A percentile compares a stretch with the other conserved stretches of the same genome.
Conservation (phyloP, 2,329 filamentous ascomycete genomes). For the Fragosphaeria purpurea region DNA sequence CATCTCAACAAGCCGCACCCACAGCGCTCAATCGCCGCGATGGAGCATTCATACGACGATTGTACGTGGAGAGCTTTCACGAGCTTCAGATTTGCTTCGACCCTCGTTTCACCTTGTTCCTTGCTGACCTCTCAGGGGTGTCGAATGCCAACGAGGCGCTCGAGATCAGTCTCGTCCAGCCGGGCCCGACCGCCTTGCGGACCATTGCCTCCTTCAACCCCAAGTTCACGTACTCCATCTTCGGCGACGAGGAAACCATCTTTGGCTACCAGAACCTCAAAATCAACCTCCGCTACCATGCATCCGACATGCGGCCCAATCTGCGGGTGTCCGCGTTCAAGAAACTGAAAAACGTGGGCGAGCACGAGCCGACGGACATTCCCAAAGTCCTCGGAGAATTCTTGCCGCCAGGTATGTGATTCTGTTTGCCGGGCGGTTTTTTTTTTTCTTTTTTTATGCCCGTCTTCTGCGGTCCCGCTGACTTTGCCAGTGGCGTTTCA, state of each 20-base stretch:
- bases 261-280: conserved; percentile 79
- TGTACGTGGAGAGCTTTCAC: conserved; percentile 5
- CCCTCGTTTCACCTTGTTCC: background rate
- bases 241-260: conserved; percentile 85
- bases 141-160: conserved; percentile 52
- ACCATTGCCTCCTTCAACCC: conserved; percentile 66
- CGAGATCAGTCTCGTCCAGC: conserved; percentile 47
- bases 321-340: conserved; percentile 61
- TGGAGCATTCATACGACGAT: conserved; percentile 12
- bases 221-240: conserved; percentile 81
- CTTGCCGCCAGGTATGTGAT: conserved; percentile 52
- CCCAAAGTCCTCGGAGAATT: conserved; percentile 52
- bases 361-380: conserved; percentile 61
- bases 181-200: conserved; percentile 39
- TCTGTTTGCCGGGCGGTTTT: conserved; percentile 10
- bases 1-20: too few relatives aligned
- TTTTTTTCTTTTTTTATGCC: too few relatives aligned
- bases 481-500: conserved; percentile 52
- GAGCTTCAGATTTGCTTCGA: too few relatives aligned
- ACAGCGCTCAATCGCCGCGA: background rate
- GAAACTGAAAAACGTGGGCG: conserved; percentile 59
- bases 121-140: conserved; percentile 35
- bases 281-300: conserved; percentile 59
- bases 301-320: conserved; percentile 67
- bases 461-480: too few relatives aligned